A percentile compares a stretch with the other conserved stretches of the same genome.
Conservation (phyloP, 805 yeast genomes). For the Zygotorulaspora florentina region DNA sequence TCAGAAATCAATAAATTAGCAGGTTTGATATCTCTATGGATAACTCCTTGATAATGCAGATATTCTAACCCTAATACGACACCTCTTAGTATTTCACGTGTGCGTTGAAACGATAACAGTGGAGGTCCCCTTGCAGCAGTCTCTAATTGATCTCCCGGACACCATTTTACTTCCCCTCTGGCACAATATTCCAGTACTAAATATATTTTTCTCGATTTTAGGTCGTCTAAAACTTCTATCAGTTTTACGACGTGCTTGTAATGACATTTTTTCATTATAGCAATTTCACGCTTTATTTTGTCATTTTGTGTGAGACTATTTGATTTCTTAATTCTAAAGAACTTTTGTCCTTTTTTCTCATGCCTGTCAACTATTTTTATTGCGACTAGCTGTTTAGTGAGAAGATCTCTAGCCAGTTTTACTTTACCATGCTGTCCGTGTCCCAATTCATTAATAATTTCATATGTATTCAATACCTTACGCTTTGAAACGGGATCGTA, state of each 20-base stretch:
- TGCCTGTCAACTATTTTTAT: constrained; percentile 86
- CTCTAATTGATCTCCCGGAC: constrained; percentile 38
- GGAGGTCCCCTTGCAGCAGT: constrained; percentile 52
- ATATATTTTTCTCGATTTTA: constrained; percentile 76
- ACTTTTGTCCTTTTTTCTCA: constrained; percentile 38
- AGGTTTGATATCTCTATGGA: constrained; percentile 94
- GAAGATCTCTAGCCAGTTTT: constrained; percentile 75
- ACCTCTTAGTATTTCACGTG: constrained; percentile 73
- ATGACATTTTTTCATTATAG: constrained; percentile 85
- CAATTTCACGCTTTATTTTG: constrained; percentile 79
- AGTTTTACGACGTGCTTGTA: constrained; percentile 92
- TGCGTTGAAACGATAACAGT: constrained; percentile 57
- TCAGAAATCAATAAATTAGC: constrained; percentile 75
- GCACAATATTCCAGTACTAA: constrained; percentile 86
- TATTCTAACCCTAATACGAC: constrained; percentile 86
- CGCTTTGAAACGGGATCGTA: constrained; percentile 84
- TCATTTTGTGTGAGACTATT: constrained; percentile 52
- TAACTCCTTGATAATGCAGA: constrained; percentile 82
- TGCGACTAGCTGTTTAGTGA: constrained; percentile 69
- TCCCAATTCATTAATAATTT: constrained; percentile 81
- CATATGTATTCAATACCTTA: constrained; percentile 83
- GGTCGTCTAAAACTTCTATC: constrained; percentile 84
- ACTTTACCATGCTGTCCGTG: constrained; percentile 99
- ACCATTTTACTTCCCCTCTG: constrained; percentile 88
- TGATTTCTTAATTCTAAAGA: constrained; percentile 36